phyloP scores from a whole-genome alignment of 169 alveolate species.

The Babesia caballi region DNA sequence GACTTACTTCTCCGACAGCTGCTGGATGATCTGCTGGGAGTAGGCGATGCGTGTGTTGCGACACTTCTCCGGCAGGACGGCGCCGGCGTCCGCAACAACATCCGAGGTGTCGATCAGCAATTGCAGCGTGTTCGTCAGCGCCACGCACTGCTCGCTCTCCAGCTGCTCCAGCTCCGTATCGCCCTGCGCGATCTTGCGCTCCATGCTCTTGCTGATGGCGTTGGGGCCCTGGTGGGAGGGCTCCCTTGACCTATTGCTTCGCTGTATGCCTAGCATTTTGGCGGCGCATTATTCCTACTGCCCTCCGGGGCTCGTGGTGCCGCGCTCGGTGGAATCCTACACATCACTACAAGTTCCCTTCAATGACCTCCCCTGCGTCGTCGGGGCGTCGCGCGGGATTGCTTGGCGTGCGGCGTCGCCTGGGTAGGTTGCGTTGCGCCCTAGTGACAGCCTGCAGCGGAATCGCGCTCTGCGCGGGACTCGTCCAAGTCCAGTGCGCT shows the following conservation, averaged over 20 bases:
- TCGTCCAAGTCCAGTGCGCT: not conserved
- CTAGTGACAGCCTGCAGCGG: not conserved
- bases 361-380: not conserved
- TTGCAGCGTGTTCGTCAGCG: conserved; percentile 23
- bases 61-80: not conserved
- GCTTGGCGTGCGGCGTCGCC: conserved; percentile 1
- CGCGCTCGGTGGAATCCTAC: conserved; percentile 10
- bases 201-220: conserved; percentile 40
- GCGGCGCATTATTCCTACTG: not conserved
- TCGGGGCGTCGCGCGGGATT: not conserved
- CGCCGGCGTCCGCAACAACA: not conserved
- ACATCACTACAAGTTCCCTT: not conserved
- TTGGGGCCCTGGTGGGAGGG: conserved; percentile 1
- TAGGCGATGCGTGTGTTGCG: conserved; percentile 22
- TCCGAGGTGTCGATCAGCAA: conserved; percentile 29
- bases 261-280: conserved; percentile 13
- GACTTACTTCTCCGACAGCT: conserved; percentile 41
- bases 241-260: conserved; percentile 27
- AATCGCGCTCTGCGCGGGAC: not conserved
- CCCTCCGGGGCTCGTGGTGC: not conserved
- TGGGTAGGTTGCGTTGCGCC: not conserved
- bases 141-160: conserved; percentile 14
- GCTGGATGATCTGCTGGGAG: conserved; percentile 33
- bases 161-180: conserved; percentile 20
- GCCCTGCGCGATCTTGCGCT: conserved; percentile 43